Evolutionary conservation across 208 protist genomes (phyloP).

Genomic region (Wallacemonas rigidus): DNA sequence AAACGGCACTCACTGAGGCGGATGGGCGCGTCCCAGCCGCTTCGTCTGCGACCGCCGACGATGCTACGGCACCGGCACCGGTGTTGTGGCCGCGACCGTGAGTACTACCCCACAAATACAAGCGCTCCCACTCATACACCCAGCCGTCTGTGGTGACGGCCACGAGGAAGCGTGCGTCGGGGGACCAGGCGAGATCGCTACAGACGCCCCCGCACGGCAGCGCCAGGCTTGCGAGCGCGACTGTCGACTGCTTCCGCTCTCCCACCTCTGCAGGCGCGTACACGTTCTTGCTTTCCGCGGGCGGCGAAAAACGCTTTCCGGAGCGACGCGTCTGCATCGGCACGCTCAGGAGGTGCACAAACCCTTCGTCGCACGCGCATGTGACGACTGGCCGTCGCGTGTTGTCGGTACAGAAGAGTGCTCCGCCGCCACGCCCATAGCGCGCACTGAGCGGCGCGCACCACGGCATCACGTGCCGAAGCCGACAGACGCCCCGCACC

Average conservation of each 20-base stretch:
- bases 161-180: slow-evolving; percentile 51
- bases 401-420: slow-evolving; percentile 50
- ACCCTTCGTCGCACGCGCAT: slow-evolving; percentile 62
- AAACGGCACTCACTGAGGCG: too few species aligned
- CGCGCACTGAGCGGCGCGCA: slow-evolving; percentile 13
- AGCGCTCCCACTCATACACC: slow-evolving; percentile 63
- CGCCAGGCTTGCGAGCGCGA: slow-evolving; percentile 43
- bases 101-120: slow-evolving; percentile 31
- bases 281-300: slow-evolving; percentile 1
- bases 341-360: slow-evolving; percentile 42
- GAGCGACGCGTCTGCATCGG: slow-evolving; percentile 1
- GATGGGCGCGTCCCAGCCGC: too few species aligned
- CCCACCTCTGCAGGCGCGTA: background rate
- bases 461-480: slow-evolving; percentile 38
- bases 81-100: background rate
- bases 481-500: slow-evolving; percentile 37
- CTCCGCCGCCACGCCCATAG: slow-evolving; percentile 30
- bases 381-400: slow-evolving; percentile 36
- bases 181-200: slow-evolving; percentile 55
- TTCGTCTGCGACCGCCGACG: too few species aligned
- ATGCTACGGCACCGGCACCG: too few species aligned
- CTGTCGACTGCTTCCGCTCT: background rate
- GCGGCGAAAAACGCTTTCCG: background rate
- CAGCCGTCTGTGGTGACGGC: slow-evolving; percentile 53
- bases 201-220: slow-evolving; percentile 60